phyloP scores from a whole-genome alignment of 345 rosid species.

The Populus pruinosa region DNA sequence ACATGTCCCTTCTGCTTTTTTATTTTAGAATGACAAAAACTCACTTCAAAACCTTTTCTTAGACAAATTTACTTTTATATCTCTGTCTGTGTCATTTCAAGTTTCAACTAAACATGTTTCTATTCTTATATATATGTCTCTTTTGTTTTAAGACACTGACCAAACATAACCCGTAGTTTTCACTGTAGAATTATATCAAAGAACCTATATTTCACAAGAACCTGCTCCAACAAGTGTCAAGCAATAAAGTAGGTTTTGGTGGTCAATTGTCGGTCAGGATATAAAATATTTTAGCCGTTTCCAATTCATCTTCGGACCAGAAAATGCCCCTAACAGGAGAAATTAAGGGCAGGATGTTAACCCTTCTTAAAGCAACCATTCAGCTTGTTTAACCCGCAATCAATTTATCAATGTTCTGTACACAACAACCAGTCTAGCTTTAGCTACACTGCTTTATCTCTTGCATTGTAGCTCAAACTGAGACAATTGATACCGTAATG shows the following conservation, averaged over 20 bases:
- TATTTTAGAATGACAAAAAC: too few species aligned
- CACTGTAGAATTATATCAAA: neutral
- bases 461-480: neutral
- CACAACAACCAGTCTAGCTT: slow-evolving; percentile 2
- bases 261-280: neutral
- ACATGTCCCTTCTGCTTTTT: too few species aligned
- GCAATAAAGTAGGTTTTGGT: neutral
- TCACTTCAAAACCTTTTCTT: too few species aligned
- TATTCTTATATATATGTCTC: too few species aligned
- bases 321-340: neutral
- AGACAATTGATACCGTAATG: neutral
- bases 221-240: neutral
- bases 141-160: too few species aligned
- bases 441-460: neutral
- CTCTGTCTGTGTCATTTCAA: too few species aligned
- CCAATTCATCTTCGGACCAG: neutral
- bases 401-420: neutral
- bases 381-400: slow-evolving; percentile 11
- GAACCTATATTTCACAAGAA: neutral
- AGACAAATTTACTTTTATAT: too few species aligned
- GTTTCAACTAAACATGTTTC: too few species aligned
- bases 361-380: slow-evolving; percentile 8
- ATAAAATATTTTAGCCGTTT: neutral
- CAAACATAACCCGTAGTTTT: neutral
- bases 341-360: neutral